Conservation (phyloP, 257 asterid species). For the Echium plantagineum region DNA sequence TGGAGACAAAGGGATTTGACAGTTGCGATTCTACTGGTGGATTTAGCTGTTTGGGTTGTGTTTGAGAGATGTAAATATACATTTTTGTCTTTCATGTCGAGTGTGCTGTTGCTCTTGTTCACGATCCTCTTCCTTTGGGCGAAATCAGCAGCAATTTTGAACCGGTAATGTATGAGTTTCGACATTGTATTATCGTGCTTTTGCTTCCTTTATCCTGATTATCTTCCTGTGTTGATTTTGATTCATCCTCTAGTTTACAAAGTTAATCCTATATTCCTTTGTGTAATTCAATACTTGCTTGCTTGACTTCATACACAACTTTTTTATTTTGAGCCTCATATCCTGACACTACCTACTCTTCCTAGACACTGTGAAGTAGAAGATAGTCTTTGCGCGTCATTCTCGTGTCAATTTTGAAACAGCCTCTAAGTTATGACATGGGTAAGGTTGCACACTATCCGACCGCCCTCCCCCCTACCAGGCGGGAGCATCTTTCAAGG, state of each 20-base stretch:
- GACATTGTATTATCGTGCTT: not conserved
- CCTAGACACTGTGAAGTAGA: too few relatives aligned
- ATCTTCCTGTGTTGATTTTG: not conserved
- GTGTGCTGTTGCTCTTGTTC: conserved; percentile 66
- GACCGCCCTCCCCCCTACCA: too few relatives aligned
- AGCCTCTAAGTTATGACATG: too few relatives aligned
- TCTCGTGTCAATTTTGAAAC: too few relatives aligned
- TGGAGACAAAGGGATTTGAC: conserved; percentile 59
- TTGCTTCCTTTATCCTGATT: not conserved
- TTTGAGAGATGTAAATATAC: conserved; percentile 83
- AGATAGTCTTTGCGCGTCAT: too few relatives aligned
- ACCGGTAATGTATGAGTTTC: conserved; percentile 34
- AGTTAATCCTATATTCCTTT: not conserved
- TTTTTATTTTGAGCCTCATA: too few relatives aligned
- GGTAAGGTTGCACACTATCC: too few relatives aligned
- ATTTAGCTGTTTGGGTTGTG: conserved; percentile 66
- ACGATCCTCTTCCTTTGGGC: conserved; percentile 84
- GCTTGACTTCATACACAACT: too few relatives aligned
- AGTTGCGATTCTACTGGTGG: conserved; percentile 34
- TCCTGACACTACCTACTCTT: too few relatives aligned
- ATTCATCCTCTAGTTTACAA: not conserved
- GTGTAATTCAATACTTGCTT: too few relatives aligned
- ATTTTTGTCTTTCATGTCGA: conserved; percentile 49
- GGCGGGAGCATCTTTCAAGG: too few relatives aligned
- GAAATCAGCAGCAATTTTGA: conserved; percentile 73